Conservation (phyloP, 306 rosid genomes). For the Ochetophila trinervis region DNA sequence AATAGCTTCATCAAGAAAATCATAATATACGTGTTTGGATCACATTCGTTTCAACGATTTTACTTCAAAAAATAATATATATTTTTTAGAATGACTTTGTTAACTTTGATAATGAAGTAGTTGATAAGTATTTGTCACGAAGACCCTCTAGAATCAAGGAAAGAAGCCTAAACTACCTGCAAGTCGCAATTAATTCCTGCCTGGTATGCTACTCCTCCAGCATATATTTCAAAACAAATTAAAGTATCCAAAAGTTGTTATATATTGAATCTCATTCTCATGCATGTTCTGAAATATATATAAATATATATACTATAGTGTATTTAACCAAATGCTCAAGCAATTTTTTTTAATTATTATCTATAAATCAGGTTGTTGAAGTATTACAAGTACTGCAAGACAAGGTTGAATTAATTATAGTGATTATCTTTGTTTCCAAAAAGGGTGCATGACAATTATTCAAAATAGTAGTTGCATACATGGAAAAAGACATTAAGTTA, state of each 20-base stretch:
- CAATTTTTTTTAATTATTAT: slow-evolving; percentile 9
- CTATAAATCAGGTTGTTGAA: slow-evolving; percentile 28
- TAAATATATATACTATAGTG: neutral
- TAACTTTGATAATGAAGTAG: slow-evolving; percentile 41
- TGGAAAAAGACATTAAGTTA: slow-evolving; percentile 8
- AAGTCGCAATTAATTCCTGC: slow-evolving; percentile 22
- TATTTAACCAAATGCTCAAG: slow-evolving; percentile 20
- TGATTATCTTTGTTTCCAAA: slow-evolving; percentile 33
- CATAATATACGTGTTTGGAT: slow-evolving; percentile 22
- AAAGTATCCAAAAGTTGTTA: slow-evolving; percentile 17
- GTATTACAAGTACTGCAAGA: slow-evolving; percentile 21
- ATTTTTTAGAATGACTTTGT: slow-evolving; percentile 24
- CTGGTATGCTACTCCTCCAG: slow-evolving; percentile 46
- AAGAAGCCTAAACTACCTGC: slow-evolving; percentile 40
- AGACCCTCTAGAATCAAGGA: slow-evolving; percentile 18
- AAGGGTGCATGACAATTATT: slow-evolving; percentile 24
- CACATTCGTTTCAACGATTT: slow-evolving; percentile 3
- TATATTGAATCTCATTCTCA: too few relatives aligned
- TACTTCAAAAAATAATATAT: neutral
- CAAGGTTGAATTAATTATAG: slow-evolving; percentile 17
- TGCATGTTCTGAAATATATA: neutral
- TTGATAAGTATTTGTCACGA: slow-evolving; percentile 39
- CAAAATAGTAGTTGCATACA: slow-evolving; percentile 40
- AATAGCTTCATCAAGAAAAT: slow-evolving; percentile 15
- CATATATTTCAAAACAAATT: slow-evolving; percentile 60